Percentiles rank a stretch among this genome's conserved stretches.
Evolutionary conservation across 2,329 filamentous ascomycete species (phyloP).

Genomic region (Microdochium nivale): DNA sequence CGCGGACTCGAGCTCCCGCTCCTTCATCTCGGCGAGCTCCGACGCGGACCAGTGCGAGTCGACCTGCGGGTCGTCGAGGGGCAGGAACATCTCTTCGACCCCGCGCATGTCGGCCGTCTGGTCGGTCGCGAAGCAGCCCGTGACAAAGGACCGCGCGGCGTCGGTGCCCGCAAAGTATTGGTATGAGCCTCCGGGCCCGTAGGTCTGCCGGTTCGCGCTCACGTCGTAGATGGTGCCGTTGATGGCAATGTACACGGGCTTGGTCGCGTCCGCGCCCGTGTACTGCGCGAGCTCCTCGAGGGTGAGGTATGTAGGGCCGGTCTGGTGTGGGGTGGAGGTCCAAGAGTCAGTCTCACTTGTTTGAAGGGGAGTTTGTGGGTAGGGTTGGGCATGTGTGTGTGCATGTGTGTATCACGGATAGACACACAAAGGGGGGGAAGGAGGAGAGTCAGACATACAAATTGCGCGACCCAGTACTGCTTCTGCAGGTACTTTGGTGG

Average conservation of each 20-base stretch:
- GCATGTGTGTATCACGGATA: no score
- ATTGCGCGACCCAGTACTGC: constrained; percentile 48
- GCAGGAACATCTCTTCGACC: constrained; percentile 77
- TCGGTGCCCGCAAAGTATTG: constrained; percentile 80
- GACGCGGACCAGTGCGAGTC: constrained; percentile 49
- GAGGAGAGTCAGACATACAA: constrained; percentile 37
- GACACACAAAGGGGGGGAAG: no score
- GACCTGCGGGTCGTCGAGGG: constrained; percentile 51
- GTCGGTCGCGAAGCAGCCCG: constrained; percentile 86
- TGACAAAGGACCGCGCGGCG: constrained; percentile 82
- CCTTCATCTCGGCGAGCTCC: constrained; percentile 43
- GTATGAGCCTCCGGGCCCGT: constrained; percentile 82
- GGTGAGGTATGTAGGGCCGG: constrained; percentile 60
- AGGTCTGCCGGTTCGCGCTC: constrained; percentile 56
- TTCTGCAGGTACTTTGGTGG: constrained; percentile 52
- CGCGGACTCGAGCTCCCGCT: constrained; percentile 58
- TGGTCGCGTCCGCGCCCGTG: constrained; percentile 65
- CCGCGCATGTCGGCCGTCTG: constrained; percentile 76
- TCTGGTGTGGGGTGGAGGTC: constrained; percentile 22
- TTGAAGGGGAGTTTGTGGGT: no score
- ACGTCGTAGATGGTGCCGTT: constrained; percentile 86
- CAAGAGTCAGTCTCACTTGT: no score
- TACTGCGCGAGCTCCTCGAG: constrained; percentile 64
- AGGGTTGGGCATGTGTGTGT: no score
- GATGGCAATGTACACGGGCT: constrained; percentile 84